Base-by-base conservation (phyloP, 768 basidiomycete genomes). In the Omphalotus guepiniiformis region DNA sequence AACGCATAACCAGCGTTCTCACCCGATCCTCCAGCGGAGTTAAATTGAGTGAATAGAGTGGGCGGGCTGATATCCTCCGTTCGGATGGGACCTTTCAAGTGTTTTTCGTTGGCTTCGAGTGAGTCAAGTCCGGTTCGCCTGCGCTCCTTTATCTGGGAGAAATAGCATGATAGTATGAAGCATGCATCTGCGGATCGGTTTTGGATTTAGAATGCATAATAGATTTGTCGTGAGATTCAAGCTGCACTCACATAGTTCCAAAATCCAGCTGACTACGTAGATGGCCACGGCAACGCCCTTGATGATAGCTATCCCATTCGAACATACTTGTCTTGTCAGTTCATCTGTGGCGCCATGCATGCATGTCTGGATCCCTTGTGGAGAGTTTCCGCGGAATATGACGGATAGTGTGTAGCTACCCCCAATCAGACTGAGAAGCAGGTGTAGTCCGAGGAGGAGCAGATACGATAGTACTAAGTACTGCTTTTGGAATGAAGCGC, bases 181-280 rank as follows among this genome's bases (percentile, higher is more conserved):
- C 32, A 37, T 6, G 45, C 38, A 29, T 47, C 50, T 51, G 23
- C 15, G 15, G 18, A 21, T 6, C 15, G 22, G 32, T 19, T 12
- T 39, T 11, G 21, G 12, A n/a, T n/a, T n/a, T n/a, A 8, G 11
- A 18, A 18, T 46, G 19, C 35, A 27, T 8, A 12, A 27, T 11
- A 46, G 9, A 13, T 12, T 26, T 8, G 4, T 30, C 13, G 25
- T 21, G 44, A 23, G 15, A 3, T 11, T 27, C 4, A 26, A 37
- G 23, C n/a, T n/a, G 23, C 9, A 4, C 27, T 44, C 38, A 37
- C 44, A 46, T 8, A 46, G 21, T 35, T 46, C 44, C 29, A 46
- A 37, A n/a, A 79, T 56, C 79, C 80, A 81, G 46, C 73, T 68
- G 16, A 80, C 21, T 32, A 75, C 62, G 54, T 76, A 77, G 42